phyloP scores from a whole-genome alignment of 176 grass and related monocot species.

The Bonia amplexicaulis region DNA sequence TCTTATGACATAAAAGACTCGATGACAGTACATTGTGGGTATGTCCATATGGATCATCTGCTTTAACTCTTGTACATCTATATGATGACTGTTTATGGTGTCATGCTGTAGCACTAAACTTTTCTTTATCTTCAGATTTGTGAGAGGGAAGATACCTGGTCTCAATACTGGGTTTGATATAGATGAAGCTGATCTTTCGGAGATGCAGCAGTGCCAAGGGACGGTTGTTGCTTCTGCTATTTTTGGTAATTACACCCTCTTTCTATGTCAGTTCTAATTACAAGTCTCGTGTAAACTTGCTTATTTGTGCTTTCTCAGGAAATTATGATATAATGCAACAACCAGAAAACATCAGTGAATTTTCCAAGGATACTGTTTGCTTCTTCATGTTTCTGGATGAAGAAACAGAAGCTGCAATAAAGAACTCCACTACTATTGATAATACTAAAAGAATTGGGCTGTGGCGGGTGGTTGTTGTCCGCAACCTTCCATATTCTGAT shows the following conservation, averaged over 20 bases:
- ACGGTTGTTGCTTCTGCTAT: constrained; percentile 91
- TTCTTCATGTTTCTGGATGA: constrained; percentile 99
- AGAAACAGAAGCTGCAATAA: constrained; percentile 79
- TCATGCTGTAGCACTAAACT: constrained; percentile 26
- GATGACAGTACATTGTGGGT: constrained; percentile 90
- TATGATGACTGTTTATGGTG: not conserved
- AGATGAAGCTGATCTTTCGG: constrained; percentile 78
- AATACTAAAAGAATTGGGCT: constrained; percentile 62
- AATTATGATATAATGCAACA: constrained; percentile 99
- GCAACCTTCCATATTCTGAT: constrained; percentile 83
- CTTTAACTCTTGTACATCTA: constrained; percentile 20
- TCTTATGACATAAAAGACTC: constrained; percentile 87
- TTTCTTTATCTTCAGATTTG: constrained; percentile 59
- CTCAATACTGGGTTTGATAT: constrained; percentile 84
- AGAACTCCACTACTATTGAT: constrained; percentile 57
- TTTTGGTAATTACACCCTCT: constrained; percentile 63
- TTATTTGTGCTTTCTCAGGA: constrained; percentile 50
- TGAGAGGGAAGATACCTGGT: constrained; percentile 80
- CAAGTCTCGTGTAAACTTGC: constrained; percentile 9
- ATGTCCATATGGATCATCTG: constrained; percentile 35
- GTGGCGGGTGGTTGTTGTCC: constrained; percentile 83
- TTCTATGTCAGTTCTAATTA: constrained; percentile 15
- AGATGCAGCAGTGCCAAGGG: constrained; percentile 73
- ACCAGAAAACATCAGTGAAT: constrained; percentile 76
- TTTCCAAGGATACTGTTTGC: constrained; percentile 73